Evolutionary conservation across 345 rosid species (phyloP).

Genomic region (Lenwebbia sp.): DNA sequence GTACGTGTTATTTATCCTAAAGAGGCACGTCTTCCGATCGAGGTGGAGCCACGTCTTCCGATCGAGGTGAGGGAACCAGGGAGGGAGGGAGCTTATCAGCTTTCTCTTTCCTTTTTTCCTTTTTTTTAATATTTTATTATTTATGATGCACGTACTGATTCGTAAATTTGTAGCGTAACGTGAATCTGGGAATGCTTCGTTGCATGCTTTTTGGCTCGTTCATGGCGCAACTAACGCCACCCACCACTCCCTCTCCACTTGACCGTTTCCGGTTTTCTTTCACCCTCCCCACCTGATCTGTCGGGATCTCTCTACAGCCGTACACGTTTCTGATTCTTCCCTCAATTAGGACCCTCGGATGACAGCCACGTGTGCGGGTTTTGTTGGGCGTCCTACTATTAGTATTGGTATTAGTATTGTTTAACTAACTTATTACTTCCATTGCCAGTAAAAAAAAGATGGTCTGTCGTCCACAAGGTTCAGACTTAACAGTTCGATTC

Average conservation of each 20-base stretch:
- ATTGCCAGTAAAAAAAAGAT: too few species aligned
- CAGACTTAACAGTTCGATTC: not conserved
- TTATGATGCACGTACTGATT: not conserved
- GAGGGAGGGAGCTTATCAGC: too few species aligned
- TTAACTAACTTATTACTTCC: not conserved
- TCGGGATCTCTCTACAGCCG: not conserved
- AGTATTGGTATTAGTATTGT: not conserved
- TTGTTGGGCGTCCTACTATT: not conserved
- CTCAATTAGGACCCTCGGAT: not conserved
- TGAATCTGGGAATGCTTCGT: not conserved
- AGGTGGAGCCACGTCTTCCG: not conserved
- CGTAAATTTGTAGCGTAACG: not conserved
- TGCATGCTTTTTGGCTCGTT: not conserved
- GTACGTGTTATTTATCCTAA: too few species aligned
- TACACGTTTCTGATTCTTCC: not conserved
- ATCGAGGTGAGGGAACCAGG: not conserved
- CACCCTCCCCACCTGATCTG: not conserved
- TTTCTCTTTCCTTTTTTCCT: not conserved
- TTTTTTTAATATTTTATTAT: not conserved
- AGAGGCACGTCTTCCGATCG: too few species aligned
- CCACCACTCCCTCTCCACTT: not conserved
- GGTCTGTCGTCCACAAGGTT: not conserved
- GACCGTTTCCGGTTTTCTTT: conserved; percentile 10
- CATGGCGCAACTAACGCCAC: not conserved
- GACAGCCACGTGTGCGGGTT: not conserved